Base-by-base conservation (phyloP, 306 rosid species). In the Datisca glomerata region DNA sequence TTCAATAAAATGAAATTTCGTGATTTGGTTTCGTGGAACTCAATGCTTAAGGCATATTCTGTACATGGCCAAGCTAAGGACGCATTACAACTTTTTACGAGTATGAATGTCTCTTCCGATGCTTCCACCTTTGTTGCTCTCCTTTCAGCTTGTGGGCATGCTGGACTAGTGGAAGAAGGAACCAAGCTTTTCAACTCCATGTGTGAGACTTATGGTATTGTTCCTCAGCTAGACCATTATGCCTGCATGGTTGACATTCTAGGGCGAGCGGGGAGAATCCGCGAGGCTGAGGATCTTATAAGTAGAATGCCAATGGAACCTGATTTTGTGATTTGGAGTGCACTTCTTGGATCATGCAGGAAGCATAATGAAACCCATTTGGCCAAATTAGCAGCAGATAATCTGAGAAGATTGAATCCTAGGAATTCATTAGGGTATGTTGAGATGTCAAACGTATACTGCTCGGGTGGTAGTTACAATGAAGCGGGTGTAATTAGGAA, bases 161-260 rank as follows among this genome's bases (percentile, higher is more conserved):
- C 75, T 51, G 96, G 91, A 41, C 70, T 74, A 9, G 76, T 87
- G 23, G 78, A 72, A 27, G 76, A 76, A 66, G 96, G 96, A 32
- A 60, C 14, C 41, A 43, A 51, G 21, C 56, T 82, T 16, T 87
- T 79, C 48, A 60, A 67, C 41, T 61, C 63, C 18, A 76, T 87
- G 80, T 19, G 35, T 44, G 45, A 49, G 43, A 53, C 19, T 41
- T 70, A 76, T 31, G 64, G 78, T 27, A 53, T 76, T 50, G 49
- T 41, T 45, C 92, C 81, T 43, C 76, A 72, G 22, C 62, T 70
- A 22, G 94, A 87, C 53, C 96, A 87, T 50, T 87, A 74, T 63
- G 77, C 89, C 49, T 82, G 93, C 73, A 76, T 87, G 94, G 76
- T 82, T 65, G 96, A 82, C 69, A 74, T 76, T 53, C 67, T 71